Evolutionary conservation across 139 green algal genomes (phyloP), one percentile per base, ranked within the genome.

Genomic region (Parachlorella kessleri): DNA sequence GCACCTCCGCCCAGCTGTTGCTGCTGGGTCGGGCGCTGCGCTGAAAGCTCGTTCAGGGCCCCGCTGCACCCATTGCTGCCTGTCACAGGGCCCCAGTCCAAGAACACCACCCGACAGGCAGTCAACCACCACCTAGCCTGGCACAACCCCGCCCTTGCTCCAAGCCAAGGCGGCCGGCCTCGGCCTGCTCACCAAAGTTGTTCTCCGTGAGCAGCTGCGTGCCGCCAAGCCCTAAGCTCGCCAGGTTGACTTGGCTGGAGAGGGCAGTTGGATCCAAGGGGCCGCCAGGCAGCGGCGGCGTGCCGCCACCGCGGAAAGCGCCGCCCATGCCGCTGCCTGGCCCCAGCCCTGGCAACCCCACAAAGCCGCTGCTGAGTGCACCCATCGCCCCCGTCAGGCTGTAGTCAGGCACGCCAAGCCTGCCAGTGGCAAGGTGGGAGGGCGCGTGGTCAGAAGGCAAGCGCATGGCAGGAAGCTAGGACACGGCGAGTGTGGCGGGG

Each of bases 401-500:
- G 55, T 80, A 84, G 39, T 79, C 81, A 2, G 67, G 69, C 18
- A 85, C 28, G 8, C 66, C 81, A 37, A 83, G 72, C 48, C 78
- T 83, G 78, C 75, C 30, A n/a, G n/a, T n/a, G n/a, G n/a, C n/a
- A n/a, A n/a, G n/a, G n/a, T n/a, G n/a, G n/a, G n/a, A n/a, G n/a
- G n/a, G n/a, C n/a, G n/a, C n/a, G n/a, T n/a, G n/a, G n/a, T n/a
- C n/a, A n/a, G n/a, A n/a, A n/a, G n/a, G n/a, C n/a, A n/a, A n/a
- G n/a, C n/a, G n/a, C n/a, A n/a, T n/a, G n/a, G n/a, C n/a, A n/a
- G n/a, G n/a, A n/a, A n/a, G n/a, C n/a, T n/a, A n/a, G n/a, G n/a
- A n/a, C n/a, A n/a, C n/a, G n/a, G n/a, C n/a, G n/a, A n/a, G n/a
- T n/a, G n/a, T n/a, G n/a, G n/a, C n/a, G n/a, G n/a, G n/a, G n/a